These are phyloP conservation scores for Beta lomatogona DNA, from an alignment of 179 eudicot genomes.

Conservation along the genomic window DNA sequence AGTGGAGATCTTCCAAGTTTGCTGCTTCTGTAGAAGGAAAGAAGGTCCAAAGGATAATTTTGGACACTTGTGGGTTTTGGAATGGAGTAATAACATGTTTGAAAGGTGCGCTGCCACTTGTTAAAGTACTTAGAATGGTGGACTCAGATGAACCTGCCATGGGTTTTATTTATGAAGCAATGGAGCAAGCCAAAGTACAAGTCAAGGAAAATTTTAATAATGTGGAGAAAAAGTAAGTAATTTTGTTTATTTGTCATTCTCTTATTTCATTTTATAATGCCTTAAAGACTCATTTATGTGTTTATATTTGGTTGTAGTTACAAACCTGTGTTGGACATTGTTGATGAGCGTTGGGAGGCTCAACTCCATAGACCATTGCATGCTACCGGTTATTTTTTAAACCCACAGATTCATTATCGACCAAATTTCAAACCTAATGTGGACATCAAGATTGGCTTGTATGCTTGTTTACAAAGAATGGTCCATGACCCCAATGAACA, in stretches of 20 bases:
- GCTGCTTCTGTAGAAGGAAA: too few relatives aligned
- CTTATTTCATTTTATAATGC: background rate
- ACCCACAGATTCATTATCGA: too few relatives aligned
- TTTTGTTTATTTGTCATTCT: background rate
- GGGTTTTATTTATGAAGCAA: background rate
- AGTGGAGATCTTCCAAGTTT: too few relatives aligned
- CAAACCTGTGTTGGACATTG: background rate
- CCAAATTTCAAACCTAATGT: background rate
- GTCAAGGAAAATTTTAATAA: conserved; percentile 9
- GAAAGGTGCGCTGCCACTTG: too few relatives aligned
- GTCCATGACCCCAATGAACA: background rate
- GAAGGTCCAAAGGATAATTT: too few relatives aligned
- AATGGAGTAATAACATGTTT: too few relatives aligned
- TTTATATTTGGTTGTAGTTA: background rate
- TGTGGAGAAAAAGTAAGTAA: background rate
- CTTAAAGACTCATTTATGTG: background rate
- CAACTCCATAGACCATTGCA: too few relatives aligned
- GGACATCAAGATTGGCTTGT: conserved; percentile 16
- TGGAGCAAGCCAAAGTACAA: background rate
- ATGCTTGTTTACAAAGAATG: conserved; percentile 22
- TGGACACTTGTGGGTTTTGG: too few relatives aligned
- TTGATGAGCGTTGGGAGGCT: too few relatives aligned
- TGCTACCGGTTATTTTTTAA: too few relatives aligned
- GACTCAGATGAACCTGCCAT: too few relatives aligned
- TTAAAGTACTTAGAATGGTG: too few relatives aligned